Base-by-base conservation (phyloP, 345 rosid species). In the Acer negundo region DNA sequence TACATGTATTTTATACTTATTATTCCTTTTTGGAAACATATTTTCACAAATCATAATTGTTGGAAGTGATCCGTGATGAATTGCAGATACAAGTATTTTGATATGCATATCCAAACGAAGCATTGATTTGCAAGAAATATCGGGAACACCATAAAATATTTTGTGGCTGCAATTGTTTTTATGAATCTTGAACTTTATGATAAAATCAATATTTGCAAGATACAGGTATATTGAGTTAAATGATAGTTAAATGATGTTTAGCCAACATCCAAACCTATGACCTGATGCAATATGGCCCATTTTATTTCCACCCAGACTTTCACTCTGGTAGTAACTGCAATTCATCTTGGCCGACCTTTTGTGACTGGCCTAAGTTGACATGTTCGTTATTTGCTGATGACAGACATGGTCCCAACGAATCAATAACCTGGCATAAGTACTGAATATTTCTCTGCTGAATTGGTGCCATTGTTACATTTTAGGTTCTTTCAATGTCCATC, bases 371-470 rank as follows among this genome's bases (percentile, higher is more conserved):
- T 53, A 53, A 63, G 61, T 23, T 42, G 19, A 44, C 42, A 59
- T 7, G 58, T 73, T 15, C 3, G 62, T 73, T 44, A 62, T 62
- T 44, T 73, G 31, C 68, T 61, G 67, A 23, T 20, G 47, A 24
- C 38, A 3, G 55, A 62, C 58, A 44, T 73, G 24, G 6, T 42
- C 58, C 58, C 59, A 28, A 44, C 24, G 5, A 61, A 73, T 59
- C 31, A 22, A 16, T 40, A 61, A 73, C 55, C 40, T 20, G 44
- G 38, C 42, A 22, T 40, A 31, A 62, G 76, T 3, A 62, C 24
- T 23, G 56, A 22, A 51, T 28, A 17, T 66, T 10, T 44, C 64
- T 63, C 22, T n/a, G 53, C 42, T 69, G 68, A 26, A 47, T 5
- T 62, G 23, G 16, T 10, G 28, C 10, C 6, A 10, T 3, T 22